Base-by-base conservation (phyloP, 2,329 filamentous ascomycete species). In the Aspergillus persii region DNA sequence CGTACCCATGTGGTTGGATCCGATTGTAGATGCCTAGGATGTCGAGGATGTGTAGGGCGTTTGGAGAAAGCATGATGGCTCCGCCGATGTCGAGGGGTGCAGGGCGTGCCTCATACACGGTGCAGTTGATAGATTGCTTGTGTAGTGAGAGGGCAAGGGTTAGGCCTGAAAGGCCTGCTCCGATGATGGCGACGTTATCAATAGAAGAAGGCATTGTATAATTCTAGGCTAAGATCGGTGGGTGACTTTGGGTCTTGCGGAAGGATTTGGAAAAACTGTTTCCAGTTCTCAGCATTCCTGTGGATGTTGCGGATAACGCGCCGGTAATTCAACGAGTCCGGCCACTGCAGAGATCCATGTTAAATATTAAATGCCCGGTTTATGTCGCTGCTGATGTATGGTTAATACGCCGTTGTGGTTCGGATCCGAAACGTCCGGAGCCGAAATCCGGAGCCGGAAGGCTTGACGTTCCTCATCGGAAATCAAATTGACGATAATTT, bases 41-140 rank as follows among this genome's bases (percentile, higher is more conserved):
- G 61, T 86, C 80, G 0, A 88, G 76, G 44, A 86, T 75, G 3
- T 78, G 76, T 1, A 87, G 77, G 0, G 83, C 82, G 55, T 87
- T 87, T 4, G 85, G 84, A 0, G 84, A 84, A 2, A 87, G 78
- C 80, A 86, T 84, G 31, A 87, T 74, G 0, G 82, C 83, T 2
- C 84, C 84, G 18, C 81, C 81, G 27, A 80, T 80, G 59, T 81
- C 76, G 2, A 80, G 74, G 1, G 79, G 74, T 0, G 76, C 75
- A 0, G 72, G 59, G 8, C 81, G 77, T 12, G 77, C 74, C 61
- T 87, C 84, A 61, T 84, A 86, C 53, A 87, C 71, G 2, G 73
- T 80, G 59, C 73, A 77, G 4, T 74, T 63, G 48, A 88, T 86
- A 46, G 74, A 73, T 57, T 83, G 76, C 31, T 80, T 73, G 58